Evolutionary conservation across 75 land plant genomes (phyloP).

Genomic region (Cryptomeria japonica): DNA sequence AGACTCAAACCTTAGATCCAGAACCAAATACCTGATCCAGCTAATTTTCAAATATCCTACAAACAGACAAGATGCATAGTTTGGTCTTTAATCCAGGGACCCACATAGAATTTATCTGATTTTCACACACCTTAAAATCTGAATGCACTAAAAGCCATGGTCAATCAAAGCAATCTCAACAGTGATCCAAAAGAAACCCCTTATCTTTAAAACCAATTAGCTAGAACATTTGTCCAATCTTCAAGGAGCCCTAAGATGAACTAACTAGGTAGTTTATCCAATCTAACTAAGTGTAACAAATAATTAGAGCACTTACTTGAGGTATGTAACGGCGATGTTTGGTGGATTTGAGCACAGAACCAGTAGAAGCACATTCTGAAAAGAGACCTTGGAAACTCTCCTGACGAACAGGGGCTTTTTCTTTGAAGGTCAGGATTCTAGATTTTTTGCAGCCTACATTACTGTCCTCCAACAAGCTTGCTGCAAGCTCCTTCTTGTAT

Average conservation of each 20-base stretch:
- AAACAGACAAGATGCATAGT: neutral
- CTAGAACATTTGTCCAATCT: too few relatives aligned
- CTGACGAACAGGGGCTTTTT: slow-evolving; percentile 41
- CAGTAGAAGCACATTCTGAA: slow-evolving; percentile 17
- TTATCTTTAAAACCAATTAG: too few relatives aligned
- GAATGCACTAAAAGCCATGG: too few relatives aligned
- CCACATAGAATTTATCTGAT: neutral
- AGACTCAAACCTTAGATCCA: neutral
- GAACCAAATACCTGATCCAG: neutral
- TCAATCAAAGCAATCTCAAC: too few relatives aligned
- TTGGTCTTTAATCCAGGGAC: neutral
- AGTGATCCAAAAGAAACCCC: too few relatives aligned
- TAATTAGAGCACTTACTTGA: slow-evolving; percentile 14
- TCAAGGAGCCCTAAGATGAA: neutral
- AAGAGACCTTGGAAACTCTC: slow-evolving; percentile 22
- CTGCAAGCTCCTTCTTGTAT: slow-evolving; percentile 50
- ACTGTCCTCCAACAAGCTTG: slow-evolving; percentile 27
- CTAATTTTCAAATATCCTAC: neutral
- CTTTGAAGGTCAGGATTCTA: slow-evolving; percentile 58
- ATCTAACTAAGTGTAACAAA: neutral
- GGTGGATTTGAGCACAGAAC: slow-evolving; percentile 15
- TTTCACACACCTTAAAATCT: too few relatives aligned
- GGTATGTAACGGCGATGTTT: slow-evolving; percentile 33
- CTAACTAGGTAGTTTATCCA: neutral
- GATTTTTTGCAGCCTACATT: slow-evolving; percentile 15